Percentiles rank a stretch among this genome's conserved stretches.
phyloP scores from a whole-genome alignment of 495 filamentous ascomycete genomes.

The Tetracladium setigerum region DNA sequence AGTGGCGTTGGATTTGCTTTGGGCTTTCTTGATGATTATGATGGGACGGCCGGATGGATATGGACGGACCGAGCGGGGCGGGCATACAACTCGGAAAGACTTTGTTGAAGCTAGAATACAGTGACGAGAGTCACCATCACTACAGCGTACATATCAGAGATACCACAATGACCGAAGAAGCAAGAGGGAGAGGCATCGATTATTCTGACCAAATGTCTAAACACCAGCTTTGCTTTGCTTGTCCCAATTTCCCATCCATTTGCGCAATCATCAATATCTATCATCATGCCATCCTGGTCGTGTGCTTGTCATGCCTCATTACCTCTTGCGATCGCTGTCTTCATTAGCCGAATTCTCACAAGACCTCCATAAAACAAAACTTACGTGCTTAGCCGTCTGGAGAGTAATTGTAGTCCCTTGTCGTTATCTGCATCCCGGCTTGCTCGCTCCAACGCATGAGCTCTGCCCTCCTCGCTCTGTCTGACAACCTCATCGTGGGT shows the following conservation, averaged over 20 bases:
- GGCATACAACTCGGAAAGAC: no score
- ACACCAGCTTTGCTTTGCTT: no score
- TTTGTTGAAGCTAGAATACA: no score
- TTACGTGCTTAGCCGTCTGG: slow-evolving; percentile 94
- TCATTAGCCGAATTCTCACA: not conserved
- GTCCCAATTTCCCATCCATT: not conserved
- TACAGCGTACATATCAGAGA: no score
- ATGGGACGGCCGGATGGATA: no score
- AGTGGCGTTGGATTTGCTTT: no score
- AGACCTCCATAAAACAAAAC: slow-evolving; percentile 24
- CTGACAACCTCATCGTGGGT: slow-evolving; percentile 83
- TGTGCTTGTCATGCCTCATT: slow-evolving; percentile 2
- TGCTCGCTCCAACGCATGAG: slow-evolving; percentile 77
- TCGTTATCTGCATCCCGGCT: slow-evolving; percentile 87
- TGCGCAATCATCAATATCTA: slow-evolving; percentile 8
- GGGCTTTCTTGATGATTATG: no score
- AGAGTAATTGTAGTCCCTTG: slow-evolving; percentile 71
- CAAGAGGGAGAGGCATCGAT: no score
- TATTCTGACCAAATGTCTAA: no score
- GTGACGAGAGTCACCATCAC: no score
- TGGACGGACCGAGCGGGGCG: no score
- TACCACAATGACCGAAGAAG: no score
- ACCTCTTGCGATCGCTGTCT: slow-evolving; percentile 19
- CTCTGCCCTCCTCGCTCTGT: slow-evolving; percentile 69
- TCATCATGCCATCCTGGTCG: not conserved